Base-by-base conservation (phyloP, 23 red algal genomes). In the Gracilaria gracilis region DNA sequence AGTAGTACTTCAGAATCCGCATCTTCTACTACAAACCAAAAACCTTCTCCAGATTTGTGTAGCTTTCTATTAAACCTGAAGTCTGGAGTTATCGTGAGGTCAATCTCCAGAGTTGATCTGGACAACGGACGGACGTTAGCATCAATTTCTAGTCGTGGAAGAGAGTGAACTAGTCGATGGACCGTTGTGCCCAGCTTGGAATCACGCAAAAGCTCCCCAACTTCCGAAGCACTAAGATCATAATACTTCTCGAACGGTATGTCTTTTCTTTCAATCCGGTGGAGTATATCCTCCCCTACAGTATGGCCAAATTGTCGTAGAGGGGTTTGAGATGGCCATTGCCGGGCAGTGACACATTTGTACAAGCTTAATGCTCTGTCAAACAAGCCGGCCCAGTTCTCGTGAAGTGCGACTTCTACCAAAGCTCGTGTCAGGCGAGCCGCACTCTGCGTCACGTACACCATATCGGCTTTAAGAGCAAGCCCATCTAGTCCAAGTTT, bases 301-400 rank as follows among this genome's bases (percentile, higher is more conserved):
- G 36, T 33, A 50, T 47, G 17, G 15, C 57, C 59, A 46, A 98
- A 94, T 71, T 99, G 97, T 47, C 88, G 81, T 20, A 99, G 87
- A 31, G 97, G 91, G 76, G 83, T 82, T 55, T 95, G 89, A 32
- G 93, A 96, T 15, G 90, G 40, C 97, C 97, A 99, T 67, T 95
- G 72, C 20, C 85, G 84, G 24, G 44, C 70, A 46, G 62, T 40
- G 0, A 99, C 82, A 23, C 89, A 48, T 28, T 92, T 95, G 53
- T 80, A 80, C 32, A 99, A 70, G 34, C 71, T 79, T 25, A 93
- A 79, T 15, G 79, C 82, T 47, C 58, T 78, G 24, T 78, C 88
- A 51, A 95, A 53, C 13, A 96, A 86, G 14, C 29, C 38, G 21
- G 97, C 84, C 57, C 90, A 94, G 6, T 93, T 88, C n/a, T 77